Percentiles rank a stretch among this genome's conserved stretches.
Evolutionary conservation across 2,329 filamentous ascomycete genomes (phyloP).

Genomic region (Fusarium multiceps): DNA sequence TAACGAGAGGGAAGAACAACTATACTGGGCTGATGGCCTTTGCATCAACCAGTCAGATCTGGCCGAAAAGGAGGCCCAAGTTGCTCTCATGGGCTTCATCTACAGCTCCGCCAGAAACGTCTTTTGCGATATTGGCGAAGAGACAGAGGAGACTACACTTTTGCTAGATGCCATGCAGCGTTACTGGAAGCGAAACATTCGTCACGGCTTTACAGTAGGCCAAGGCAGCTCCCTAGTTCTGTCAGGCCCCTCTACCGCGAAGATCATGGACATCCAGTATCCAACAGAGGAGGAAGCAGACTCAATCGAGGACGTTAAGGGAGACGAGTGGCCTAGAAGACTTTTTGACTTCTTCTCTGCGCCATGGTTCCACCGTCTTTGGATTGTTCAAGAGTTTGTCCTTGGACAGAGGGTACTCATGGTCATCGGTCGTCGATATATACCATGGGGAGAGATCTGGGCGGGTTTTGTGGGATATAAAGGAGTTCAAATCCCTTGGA

Average conservation of each 20-base stretch:
- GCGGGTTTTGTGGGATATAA: not conserved
- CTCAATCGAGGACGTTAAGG: not conserved
- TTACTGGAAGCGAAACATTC: conserved; percentile 16
- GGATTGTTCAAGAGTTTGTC: conserved; percentile 23
- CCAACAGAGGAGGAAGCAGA: conserved; percentile 3
- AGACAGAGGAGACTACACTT: not conserved
- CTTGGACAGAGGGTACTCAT: not conserved
- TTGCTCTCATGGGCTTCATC: conserved; percentile 8
- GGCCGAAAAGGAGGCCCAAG: conserved; percentile 1
- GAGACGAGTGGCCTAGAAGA: not conserved
- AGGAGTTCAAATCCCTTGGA: not conserved
- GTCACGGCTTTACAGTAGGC: not conserved
- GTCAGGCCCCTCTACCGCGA: not conserved
- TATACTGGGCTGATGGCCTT: no score
- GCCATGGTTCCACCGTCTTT: conserved; percentile 20
- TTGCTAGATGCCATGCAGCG: not conserved
- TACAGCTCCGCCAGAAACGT: conserved; percentile 9
- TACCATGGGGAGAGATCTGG: conserved; percentile 13
- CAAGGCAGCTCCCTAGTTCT: not conserved
- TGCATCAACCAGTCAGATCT: not conserved
- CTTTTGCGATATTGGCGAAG: not conserved
- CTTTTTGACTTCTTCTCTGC: not conserved
- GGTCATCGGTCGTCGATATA: not conserved
- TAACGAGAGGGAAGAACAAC: no score
- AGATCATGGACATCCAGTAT: not conserved